These are phyloP conservation scores for Tetrahymena malaccensis DNA, from an alignment of 73 alveolate species.

Conservation along the genomic window DNA sequence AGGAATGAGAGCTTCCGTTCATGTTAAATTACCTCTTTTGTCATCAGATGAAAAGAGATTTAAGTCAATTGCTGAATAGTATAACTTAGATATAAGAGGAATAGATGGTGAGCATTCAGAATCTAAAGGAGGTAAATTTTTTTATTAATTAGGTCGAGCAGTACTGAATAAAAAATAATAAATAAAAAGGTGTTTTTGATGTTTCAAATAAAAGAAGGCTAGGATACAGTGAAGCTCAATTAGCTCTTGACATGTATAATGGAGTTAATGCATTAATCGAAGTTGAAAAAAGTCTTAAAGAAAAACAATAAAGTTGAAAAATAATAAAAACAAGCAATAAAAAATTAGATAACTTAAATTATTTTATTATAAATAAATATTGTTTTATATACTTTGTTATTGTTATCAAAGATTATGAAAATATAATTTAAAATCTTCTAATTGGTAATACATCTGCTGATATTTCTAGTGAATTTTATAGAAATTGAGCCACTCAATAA, in stretches of 20 bases:
- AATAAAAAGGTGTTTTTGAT: constrained; percentile 16
- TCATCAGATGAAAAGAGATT: constrained; percentile 11
- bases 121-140: neutral
- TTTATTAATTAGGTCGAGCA: neutral
- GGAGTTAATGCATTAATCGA: neutral
- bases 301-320: neutral
- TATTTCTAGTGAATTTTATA: too few species aligned
- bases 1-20: constrained; percentile 36
- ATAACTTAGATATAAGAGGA: constrained; percentile 35
- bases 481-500: neutral
- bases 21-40: constrained; percentile 14
- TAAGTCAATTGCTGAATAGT: constrained; percentile 18
- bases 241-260: neutral
- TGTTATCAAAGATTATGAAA: too few species aligned
- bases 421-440: too few species aligned
- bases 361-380: too few species aligned
- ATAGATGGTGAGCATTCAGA: constrained; percentile 45
- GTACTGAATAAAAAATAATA: neutral
- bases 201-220: constrained; percentile 1
- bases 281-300: neutral
- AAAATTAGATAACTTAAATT: neutral
- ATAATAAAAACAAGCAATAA: neutral
- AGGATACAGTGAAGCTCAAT: neutral
- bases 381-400: too few species aligned
- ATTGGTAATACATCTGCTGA: too few species aligned